Conservation (phyloP, 2,329 filamentous ascomycete genomes). For the Xylaria sp. region DNA sequence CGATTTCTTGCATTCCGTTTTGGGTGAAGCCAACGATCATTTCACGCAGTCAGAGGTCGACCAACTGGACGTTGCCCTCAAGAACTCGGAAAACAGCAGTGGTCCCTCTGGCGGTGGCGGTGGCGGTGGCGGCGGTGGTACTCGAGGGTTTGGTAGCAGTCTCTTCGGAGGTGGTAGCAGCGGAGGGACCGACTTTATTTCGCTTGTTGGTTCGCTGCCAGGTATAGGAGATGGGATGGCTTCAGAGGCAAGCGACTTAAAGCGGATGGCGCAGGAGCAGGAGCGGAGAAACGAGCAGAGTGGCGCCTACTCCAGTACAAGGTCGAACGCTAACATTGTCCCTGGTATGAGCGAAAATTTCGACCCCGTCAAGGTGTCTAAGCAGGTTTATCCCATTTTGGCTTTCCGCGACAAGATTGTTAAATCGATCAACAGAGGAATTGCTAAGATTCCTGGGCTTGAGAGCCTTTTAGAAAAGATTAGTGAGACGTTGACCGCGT, state of each 20-base stretch:
- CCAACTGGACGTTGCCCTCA: constrained; percentile 79
- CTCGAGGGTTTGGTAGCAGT: constrained; percentile 56
- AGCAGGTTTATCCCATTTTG: constrained; percentile 93
- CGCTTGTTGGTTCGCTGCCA: constrained; percentile 80
- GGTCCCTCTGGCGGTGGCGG: constrained; percentile 52
- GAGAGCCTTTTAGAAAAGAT: constrained; percentile 93
- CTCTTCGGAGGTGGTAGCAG: constrained; percentile 47
- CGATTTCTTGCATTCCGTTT: constrained; percentile 84
- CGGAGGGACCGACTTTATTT: constrained; percentile 70
- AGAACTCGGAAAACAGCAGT: constrained; percentile 69
- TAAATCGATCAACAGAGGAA: constrained; percentile 82
- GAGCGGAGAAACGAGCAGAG: constrained; percentile 55
- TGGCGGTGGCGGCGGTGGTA: constrained; percentile 52
- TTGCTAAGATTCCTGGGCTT: constrained; percentile 91
- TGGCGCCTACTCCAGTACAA: constrained; percentile 47
- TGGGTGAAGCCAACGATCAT: constrained; percentile 82
- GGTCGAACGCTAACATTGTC: constrained; percentile 68
- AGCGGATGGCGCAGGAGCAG: constrained; percentile 73
- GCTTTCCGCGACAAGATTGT: constrained; percentile 95
- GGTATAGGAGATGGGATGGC: constrained; percentile 74
- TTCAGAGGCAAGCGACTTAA: constrained; percentile 71
- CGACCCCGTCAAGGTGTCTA: constrained; percentile 79
- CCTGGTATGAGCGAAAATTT: constrained; percentile 81
- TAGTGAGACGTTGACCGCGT: constrained; percentile 90
- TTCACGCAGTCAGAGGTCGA: constrained; percentile 88